Conservation (phyloP, 2,329 filamentous ascomycete genomes). For the Knufia petricola region DNA sequence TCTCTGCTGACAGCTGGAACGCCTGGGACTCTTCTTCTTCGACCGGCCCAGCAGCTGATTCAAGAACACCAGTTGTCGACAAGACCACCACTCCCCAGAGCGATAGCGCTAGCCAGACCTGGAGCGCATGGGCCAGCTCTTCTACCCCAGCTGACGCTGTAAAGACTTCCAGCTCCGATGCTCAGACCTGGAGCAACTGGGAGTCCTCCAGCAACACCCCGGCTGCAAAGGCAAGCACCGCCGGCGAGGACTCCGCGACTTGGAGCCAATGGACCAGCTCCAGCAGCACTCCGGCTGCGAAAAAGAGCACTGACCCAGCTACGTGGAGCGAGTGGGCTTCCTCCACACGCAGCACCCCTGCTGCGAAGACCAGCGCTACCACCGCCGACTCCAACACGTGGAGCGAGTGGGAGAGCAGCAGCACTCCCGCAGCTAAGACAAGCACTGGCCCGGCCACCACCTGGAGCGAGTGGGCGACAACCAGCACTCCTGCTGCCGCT, state of each 20-base stretch:
- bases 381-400: constrained; percentile 8
- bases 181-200: constrained; percentile 20
- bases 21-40: constrained; percentile 38
- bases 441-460: constrained; percentile 19
- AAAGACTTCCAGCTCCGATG: constrained; percentile 17
- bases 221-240: constrained; percentile 20
- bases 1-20: constrained; percentile 44
- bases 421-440: constrained; percentile 9
- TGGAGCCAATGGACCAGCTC: constrained; percentile 57
- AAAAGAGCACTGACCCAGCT: constrained; percentile 27
- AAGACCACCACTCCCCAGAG: neutral
- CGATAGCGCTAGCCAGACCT: too few species aligned
- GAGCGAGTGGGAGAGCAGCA: constrained; percentile 13
- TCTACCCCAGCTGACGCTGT: constrained; percentile 1
- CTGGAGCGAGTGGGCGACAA: constrained; percentile 10
- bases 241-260: constrained; percentile 42
- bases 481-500: constrained; percentile 15
- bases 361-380: constrained; percentile 3
- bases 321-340: constrained; percentile 17
- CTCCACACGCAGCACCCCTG: too few species aligned
- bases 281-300: constrained; percentile 48
- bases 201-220: constrained; percentile 22
- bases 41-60: neutral
- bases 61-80: neutral
- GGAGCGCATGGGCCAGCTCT: constrained; percentile 25